Percentiles rank a stretch among this genome's conserved stretches.
Conservation (phyloP, 2,329 filamentous ascomycete genomes). For the Alternaria novae-zelandiae region DNA sequence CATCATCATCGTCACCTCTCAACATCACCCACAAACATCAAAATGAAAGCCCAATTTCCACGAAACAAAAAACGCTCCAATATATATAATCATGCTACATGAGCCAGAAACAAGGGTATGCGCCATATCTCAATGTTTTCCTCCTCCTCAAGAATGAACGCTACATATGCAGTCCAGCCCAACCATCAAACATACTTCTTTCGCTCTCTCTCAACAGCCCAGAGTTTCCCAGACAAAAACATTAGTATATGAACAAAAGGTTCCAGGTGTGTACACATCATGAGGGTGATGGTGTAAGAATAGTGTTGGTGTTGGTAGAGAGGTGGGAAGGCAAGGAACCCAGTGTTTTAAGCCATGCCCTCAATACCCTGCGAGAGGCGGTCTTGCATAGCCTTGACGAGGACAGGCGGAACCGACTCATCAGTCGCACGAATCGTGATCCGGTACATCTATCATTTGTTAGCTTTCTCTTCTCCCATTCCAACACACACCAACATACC, state of each 20-base stretch:
- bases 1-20: no score
- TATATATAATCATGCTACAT: slow-evolving; percentile 11
- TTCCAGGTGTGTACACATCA: background rate
- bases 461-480: slow-evolving; percentile 11
- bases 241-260: slow-evolving; percentile 11
- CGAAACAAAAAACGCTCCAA: slow-evolving; percentile 2
- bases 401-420: slow-evolving; percentile 78
- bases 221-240: background rate
- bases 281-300: background rate
- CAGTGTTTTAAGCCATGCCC: slow-evolving; percentile 30
- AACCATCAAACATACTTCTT: background rate
- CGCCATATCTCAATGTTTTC: slow-evolving; percentile 7
- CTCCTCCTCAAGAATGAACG: background rate
- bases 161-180: background rate
- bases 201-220: background rate
- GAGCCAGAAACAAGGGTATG: slow-evolving; percentile 11
- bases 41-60: background rate
- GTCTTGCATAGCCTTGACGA: slow-evolving; percentile 88
- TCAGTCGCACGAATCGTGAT: slow-evolving; percentile 94
- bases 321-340: background rate
- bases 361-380: slow-evolving; percentile 67
- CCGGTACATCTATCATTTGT: slow-evolving; percentile 80
- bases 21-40: no score
- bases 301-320: background rate
- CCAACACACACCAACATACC: slow-evolving; percentile 63